Evolutionary conservation across 2,329 filamentous ascomycete genomes (phyloP).

Genomic region (Aulographum hederae): DNA sequence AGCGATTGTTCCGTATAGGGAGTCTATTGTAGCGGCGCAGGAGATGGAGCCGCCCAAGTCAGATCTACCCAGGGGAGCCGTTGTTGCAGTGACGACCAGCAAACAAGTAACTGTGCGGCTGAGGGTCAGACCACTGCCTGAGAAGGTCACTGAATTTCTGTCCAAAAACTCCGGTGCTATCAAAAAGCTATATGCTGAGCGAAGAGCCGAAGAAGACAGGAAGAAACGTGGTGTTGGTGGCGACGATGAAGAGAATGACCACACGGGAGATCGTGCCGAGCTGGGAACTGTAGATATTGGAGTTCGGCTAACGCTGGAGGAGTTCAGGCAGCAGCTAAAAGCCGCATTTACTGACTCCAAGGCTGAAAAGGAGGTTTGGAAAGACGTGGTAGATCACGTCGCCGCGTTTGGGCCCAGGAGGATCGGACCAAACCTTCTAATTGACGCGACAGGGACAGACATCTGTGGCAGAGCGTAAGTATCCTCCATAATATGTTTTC

Average conservation of each 20-base stretch:
- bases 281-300: conserved; percentile 26
- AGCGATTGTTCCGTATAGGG: conserved; percentile 87
- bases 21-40: conserved; percentile 76
- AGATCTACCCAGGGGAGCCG: conserved; percentile 67
- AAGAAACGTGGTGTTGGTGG: conserved; percentile 12
- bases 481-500: background rate
- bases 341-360: conserved; percentile 52
- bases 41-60: conserved; percentile 42
- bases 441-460: conserved; percentile 60
- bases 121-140: conserved; percentile 60
- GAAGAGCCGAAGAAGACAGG: conserved; percentile 31
- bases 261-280: conserved; percentile 29
- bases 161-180: conserved; percentile 63
- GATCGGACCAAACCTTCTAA: conserved; percentile 72
- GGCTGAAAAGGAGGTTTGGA: conserved; percentile 59
- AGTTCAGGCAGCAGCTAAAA: conserved; percentile 60
- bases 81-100: conserved; percentile 59
- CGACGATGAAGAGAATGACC: conserved; percentile 16
- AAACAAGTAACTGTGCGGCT: conserved; percentile 69
- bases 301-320: conserved; percentile 46
- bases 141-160: conserved; percentile 67
- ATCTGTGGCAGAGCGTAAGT: conserved; percentile 57
- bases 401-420: conserved; percentile 77
- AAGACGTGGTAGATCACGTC: conserved; percentile 58
- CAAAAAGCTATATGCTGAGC: conserved; percentile 60